Percentiles rank a stretch among this genome's conserved stretches.
Evolutionary conservation across 805 yeast genomes (phyloP).

Genomic region (Suhomyces xylopsoci): DNA sequence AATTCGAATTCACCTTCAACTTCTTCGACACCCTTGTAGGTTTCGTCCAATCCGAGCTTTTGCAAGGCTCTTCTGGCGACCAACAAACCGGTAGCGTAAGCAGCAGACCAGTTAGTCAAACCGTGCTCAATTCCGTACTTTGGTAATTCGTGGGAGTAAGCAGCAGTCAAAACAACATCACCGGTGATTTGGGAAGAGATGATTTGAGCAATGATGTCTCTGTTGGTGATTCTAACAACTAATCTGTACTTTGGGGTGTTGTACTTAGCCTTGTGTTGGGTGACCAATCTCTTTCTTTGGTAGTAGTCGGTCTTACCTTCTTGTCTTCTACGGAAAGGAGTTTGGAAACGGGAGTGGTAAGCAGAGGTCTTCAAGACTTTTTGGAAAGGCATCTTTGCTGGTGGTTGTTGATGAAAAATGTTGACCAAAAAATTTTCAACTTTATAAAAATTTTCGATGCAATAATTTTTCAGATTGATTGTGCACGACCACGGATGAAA

Average conservation of each 20-base stretch:
- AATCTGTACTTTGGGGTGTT: constrained; percentile 99
- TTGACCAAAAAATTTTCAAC: constrained; percentile 2
- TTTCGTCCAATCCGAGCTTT: constrained; percentile 97
- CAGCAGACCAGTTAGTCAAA: constrained; percentile 99
- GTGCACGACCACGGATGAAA: background rate
- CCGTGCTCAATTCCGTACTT: constrained; percentile 96
- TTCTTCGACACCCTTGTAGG: constrained; percentile 98
- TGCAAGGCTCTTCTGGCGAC: constrained; percentile 98
- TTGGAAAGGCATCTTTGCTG: constrained; percentile 68
- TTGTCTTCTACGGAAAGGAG: constrained; percentile 99
- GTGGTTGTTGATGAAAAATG: constrained; percentile 6
- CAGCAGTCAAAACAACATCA: constrained; percentile 93
- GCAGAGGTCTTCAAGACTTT: constrained; percentile 77
- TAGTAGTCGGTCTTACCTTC: constrained; percentile 99
- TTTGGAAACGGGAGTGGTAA: constrained; percentile 99
- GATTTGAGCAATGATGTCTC: constrained; percentile 97
- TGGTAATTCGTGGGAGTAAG: constrained; percentile 99
- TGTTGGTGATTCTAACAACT: constrained; percentile 99
- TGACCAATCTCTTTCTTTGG: constrained; percentile 99
- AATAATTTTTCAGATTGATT: constrained; percentile 1
- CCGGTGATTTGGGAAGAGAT: constrained; percentile 96
- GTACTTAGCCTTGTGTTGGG: constrained; percentile 99
- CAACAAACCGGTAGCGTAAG: constrained; percentile 97
- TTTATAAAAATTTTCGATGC: constrained; percentile 5
- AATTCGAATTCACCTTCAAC: constrained; percentile 98